Evolutionary conservation across 306 rosid species (phyloP).

Genomic region (Dryas octopetala): DNA sequence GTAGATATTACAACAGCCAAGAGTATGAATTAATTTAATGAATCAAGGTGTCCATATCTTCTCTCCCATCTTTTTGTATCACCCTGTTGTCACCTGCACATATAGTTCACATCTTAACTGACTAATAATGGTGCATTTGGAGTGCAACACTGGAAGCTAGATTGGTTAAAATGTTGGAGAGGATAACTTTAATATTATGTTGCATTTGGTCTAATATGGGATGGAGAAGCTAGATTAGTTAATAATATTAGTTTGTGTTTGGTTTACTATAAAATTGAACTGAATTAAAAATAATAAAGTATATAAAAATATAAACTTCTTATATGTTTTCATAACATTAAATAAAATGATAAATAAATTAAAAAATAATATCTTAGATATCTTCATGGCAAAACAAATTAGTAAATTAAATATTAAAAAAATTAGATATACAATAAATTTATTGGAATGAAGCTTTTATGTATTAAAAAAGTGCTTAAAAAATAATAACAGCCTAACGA

Average conservation of each 20-base stretch:
- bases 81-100: slow-evolving; percentile 77
- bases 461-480: no score
- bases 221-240: not conserved
- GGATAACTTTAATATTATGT: not conserved
- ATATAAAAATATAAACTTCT: no score
- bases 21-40: slow-evolving; percentile 75
- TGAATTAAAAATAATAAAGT: not conserved
- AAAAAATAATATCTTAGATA: not conserved
- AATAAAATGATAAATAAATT: no score
- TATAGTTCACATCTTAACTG: slow-evolving; percentile 22
- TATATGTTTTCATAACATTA: no score
- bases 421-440: no score
- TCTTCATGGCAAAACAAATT: not conserved
- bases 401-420: not conserved
- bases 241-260: not conserved
- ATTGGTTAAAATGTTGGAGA: no score
- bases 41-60: slow-evolving; percentile 94
- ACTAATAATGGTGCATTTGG: not conserved
- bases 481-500: no score
- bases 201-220: not conserved
- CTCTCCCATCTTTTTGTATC: slow-evolving; percentile 86
- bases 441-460: no score
- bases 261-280: not conserved
- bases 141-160: no score
- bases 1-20: slow-evolving; percentile 71